A percentile compares a stretch with the other conserved stretches of the same genome.
These are phyloP conservation scores for Aspergillus mulundensis DNA, from an alignment of 495 filamentous ascomycete genomes.

Conservation along the genomic window DNA sequence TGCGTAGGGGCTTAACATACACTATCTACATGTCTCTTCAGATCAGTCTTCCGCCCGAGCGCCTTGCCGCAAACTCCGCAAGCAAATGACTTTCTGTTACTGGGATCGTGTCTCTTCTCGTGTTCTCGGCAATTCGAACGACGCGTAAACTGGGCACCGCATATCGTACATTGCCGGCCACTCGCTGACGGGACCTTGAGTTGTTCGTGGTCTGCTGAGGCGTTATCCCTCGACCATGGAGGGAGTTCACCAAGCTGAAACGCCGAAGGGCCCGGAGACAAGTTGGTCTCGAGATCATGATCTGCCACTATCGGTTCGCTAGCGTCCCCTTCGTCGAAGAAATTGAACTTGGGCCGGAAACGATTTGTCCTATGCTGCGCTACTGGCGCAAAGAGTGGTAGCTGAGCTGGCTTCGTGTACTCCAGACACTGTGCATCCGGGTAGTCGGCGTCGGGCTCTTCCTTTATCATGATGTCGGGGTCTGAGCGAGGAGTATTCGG, in stretches of 20 bases:
- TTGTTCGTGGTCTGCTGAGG: conserved; percentile 16
- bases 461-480: conserved; percentile 11
- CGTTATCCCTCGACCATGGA: conserved; percentile 11
- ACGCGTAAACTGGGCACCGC: conserved; percentile 76
- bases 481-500: conserved; percentile 20
- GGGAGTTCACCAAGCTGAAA: conserved; percentile 12
- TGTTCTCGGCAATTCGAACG: conserved; percentile 91
- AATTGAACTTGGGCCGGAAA: not conserved
- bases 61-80: conserved; percentile 56
- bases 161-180: conserved; percentile 70
- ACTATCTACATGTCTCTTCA: conserved; percentile 76
- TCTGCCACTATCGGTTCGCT: conserved; percentile 2
- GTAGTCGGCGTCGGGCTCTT: conserved; percentile 10
- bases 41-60: conserved; percentile 70
- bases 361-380: not conserved
- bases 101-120: conserved; percentile 83
- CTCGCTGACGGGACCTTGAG: conserved; percentile 15
- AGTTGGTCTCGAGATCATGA: not conserved
- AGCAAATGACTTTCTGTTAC: conserved; percentile 61
- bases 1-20: conserved; percentile 39
- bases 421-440: conserved; percentile 12
- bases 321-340: not conserved
- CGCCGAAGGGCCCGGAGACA: not conserved
- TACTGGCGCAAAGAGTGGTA: not conserved
- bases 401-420: not conserved